Evolutionary conservation across 139 green algal species (phyloP), one percentile per base, ranked within the genome.

Genomic region (Pleodorina starrii): DNA sequence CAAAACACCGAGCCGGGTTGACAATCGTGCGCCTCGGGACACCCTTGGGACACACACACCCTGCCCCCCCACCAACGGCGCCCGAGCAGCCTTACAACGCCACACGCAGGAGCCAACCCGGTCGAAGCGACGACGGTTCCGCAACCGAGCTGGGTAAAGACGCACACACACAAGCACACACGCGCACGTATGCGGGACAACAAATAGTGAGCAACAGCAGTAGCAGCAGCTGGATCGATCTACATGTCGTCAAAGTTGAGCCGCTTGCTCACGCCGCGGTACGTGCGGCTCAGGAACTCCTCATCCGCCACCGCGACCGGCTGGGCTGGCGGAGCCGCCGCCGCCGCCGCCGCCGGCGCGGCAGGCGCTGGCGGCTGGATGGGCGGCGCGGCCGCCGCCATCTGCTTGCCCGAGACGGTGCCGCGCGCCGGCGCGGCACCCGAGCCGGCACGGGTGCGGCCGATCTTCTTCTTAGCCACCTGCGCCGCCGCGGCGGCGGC

Each of bases 191-290:
- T n/a, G n/a, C n/a, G n/a, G n/a, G n/a, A n/a, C n/a, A n/a, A n/a
- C n/a, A n/a, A n/a, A n/a, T n/a, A n/a, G n/a, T n/a, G n/a, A n/a
- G n/a, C n/a, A n/a, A n/a, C n/a, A n/a, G n/a, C n/a, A n/a, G n/a
- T n/a, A n/a, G n/a, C n/a, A n/a, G n/a, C n/a, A n/a, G n/a, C n/a
- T n/a, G n/a, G n/a, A n/a, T n/a, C n/a, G n/a, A n/a, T n/a, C 40
- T 80, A 87, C 81, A 87, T 38, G 63, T 78, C 81, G 57, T 87
- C 81, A 38, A 87, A 87, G 63, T 87, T 68, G 16, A 87, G 63
- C 4, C 29, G 40, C 81, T 78, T 87, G 63, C 81, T 87, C 4
- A 87, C 81, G 5, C 81, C 63, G 2, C 81, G 81, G 63, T 87
- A 87, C 10, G 81, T 87, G 32, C n/a, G 60, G n/a, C 43, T 66